phyloP scores from a whole-genome alignment of 352 stramenopile species.

The Globisporangium nunn region DNA sequence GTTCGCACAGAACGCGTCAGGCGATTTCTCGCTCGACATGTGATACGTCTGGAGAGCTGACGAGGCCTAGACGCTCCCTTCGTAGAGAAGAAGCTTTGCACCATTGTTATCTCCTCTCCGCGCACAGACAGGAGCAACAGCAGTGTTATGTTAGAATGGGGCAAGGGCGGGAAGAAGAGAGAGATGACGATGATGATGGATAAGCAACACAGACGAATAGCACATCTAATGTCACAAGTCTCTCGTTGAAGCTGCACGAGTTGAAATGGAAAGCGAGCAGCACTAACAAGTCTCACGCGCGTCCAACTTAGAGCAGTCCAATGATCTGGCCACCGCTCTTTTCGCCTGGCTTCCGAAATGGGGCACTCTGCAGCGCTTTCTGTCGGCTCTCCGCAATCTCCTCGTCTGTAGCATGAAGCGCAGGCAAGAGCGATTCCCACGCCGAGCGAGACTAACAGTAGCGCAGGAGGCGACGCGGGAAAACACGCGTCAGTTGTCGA shows the following conservation, averaged over 20 bases:
- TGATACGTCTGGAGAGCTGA: neutral
- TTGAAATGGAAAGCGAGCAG: neutral
- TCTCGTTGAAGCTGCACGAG: conserved; percentile 5
- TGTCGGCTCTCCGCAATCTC: conserved; percentile 54
- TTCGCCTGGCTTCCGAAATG: conserved; percentile 65
- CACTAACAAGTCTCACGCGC: neutral
- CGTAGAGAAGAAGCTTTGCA: neutral
- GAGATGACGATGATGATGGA: neutral
- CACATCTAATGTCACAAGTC: conserved; percentile 2
- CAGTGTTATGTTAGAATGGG: neutral
- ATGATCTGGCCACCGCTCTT: conserved; percentile 62
- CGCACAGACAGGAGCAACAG: neutral
- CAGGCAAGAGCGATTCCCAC: conserved; percentile 66
- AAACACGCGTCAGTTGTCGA: neutral
- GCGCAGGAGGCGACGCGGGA: neutral
- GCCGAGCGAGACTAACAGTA: conserved; percentile 43
- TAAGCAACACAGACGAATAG: neutral
- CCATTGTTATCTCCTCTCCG: no score
- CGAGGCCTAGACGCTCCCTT: neutral
- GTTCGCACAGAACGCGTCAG: conserved; percentile 9
- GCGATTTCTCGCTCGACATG: conserved; percentile 18
- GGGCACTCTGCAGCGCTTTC: conserved; percentile 36
- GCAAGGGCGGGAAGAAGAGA: neutral
- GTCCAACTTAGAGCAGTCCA: conserved; percentile 44
- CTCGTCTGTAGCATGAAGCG: conserved; percentile 45